Percentiles rank a stretch among this genome's conserved stretches.
Evolutionary conservation across 495 filamentous ascomycete genomes (phyloP).

Genomic region (Xylaria sp.): DNA sequence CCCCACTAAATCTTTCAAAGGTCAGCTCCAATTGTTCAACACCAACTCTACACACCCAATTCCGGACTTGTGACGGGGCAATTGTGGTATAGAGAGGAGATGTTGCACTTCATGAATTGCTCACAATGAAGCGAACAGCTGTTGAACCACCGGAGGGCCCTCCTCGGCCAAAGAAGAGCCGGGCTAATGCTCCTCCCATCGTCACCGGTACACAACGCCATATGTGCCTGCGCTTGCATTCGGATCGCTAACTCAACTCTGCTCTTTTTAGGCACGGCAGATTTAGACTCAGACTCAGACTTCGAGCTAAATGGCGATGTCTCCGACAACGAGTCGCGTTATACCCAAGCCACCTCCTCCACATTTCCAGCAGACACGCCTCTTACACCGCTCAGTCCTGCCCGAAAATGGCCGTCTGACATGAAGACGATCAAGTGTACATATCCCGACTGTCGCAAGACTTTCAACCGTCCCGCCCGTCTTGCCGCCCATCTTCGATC

Average conservation of each 20-base stretch:
- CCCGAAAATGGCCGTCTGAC: slow-evolving; percentile 69
- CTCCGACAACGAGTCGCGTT: slow-evolving; percentile 53
- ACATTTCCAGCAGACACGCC: slow-evolving; percentile 56
- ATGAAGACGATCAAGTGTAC: slow-evolving; percentile 76
- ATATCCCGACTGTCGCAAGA: slow-evolving; percentile 72
- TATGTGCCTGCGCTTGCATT: background rate
- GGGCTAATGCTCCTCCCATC: slow-evolving; percentile 2
- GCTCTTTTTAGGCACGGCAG: slow-evolving; percentile 18
- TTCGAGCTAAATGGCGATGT: slow-evolving; percentile 27
- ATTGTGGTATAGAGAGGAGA: slow-evolving; percentile 6
- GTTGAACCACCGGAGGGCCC: slow-evolving; percentile 25
- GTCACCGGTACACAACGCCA: slow-evolving; percentile 9
- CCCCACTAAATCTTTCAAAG: slow-evolving; percentile 23
- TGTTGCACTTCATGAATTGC: slow-evolving; percentile 3
- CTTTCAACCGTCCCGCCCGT: slow-evolving; percentile 86
- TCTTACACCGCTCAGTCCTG: slow-evolving; percentile 60
- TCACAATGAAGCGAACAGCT: slow-evolving; percentile 42
- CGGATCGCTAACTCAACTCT: slow-evolving; percentile 19
- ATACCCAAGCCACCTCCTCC: slow-evolving; percentile 35
- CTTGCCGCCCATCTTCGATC: slow-evolving; percentile 79
- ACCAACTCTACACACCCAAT: background rate
- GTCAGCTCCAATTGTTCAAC: background rate
- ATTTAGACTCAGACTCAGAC: slow-evolving; percentile 26
- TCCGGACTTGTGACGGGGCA: background rate
- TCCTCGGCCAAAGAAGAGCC: slow-evolving; percentile 24